These are phyloP conservation scores for Gigaspora rosea DNA, from an alignment of 192 early-diverging fungal species.

Conservation along the genomic window DNA sequence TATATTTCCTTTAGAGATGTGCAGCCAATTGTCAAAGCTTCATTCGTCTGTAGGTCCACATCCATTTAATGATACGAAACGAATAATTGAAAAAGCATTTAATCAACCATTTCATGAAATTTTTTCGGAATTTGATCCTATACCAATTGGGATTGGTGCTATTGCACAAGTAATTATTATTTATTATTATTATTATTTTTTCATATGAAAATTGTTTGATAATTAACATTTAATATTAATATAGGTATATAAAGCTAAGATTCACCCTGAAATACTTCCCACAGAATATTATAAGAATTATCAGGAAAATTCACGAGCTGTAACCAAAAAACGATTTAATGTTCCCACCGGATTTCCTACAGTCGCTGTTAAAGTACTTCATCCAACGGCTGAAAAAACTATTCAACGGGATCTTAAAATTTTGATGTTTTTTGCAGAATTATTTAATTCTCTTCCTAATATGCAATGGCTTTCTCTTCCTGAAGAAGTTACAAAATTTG, in stretches of 20 bases:
- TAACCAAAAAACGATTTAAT: neutral
- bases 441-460: conserved; percentile 72
- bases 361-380: conserved; percentile 90
- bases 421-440: conserved; percentile 67
- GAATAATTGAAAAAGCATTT: conserved; percentile 66
- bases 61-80: conserved; percentile 64
- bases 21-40: conserved; percentile 71
- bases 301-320: no score
- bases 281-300: neutral
- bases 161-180: conserved; percentile 83
- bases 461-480: conserved; percentile 86
- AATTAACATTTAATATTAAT: neutral
- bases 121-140: conserved; percentile 76
- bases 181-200: neutral
- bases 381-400: conserved; percentile 70
- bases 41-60: conserved; percentile 85
- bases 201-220: no score
- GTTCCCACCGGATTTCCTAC: neutral
- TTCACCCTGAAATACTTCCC: conserved; percentile 42
- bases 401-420: conserved; percentile 85
- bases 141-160: conserved; percentile 88
- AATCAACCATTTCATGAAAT: conserved; percentile 67
- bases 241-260: conserved; percentile 53
- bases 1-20: conserved; percentile 77
- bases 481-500: conserved; percentile 88